These are phyloP conservation scores for Gracilaria gracilis DNA, from an alignment of 23 red algal species.

Conservation along the genomic window DNA sequence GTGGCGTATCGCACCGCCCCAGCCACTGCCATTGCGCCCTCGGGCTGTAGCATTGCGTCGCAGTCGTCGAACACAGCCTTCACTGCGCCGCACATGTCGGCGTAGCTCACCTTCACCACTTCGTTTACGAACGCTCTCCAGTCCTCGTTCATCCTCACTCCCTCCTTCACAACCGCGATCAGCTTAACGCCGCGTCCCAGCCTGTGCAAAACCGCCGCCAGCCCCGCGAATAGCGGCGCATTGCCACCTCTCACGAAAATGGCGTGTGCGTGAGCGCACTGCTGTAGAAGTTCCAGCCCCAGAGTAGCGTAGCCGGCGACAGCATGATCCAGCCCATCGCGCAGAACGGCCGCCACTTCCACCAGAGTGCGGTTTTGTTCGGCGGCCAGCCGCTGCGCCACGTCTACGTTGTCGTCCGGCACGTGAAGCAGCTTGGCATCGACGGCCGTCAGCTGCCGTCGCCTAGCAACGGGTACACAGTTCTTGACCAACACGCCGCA, in stretches of 20 bases:
- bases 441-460: conserved; percentile 5
- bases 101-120: conserved; percentile 23
- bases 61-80: conserved; percentile 49
- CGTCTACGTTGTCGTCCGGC: not conserved
- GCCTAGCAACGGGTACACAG: conserved; percentile 2
- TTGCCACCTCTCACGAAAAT: conserved; percentile 53
- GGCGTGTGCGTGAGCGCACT: conserved; percentile 37
- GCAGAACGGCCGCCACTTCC: conserved; percentile 33
- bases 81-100: conserved; percentile 31
- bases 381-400: not conserved
- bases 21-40: conserved; percentile 53
- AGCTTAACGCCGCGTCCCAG: conserved; percentile 51
- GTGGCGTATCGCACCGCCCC: conserved; percentile 19
- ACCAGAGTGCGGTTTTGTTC: conserved; percentile 46
- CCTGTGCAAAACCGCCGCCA: conserved; percentile 47
- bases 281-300: conserved; percentile 50
- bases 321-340: conserved; percentile 18
- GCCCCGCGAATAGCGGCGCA: conserved; percentile 28
- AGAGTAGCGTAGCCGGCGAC: conserved; percentile 48
- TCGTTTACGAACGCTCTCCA: conserved; percentile 53
- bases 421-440: conserved; percentile 31
- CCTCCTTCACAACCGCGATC: conserved; percentile 28
- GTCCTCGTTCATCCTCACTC: conserved; percentile 33
- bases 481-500: conserved; percentile 31
- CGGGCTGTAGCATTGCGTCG: conserved; percentile 38